Conservation (phyloP, 1,284 basidiomycete genomes). For the Termitomyces sp. region DNA sequence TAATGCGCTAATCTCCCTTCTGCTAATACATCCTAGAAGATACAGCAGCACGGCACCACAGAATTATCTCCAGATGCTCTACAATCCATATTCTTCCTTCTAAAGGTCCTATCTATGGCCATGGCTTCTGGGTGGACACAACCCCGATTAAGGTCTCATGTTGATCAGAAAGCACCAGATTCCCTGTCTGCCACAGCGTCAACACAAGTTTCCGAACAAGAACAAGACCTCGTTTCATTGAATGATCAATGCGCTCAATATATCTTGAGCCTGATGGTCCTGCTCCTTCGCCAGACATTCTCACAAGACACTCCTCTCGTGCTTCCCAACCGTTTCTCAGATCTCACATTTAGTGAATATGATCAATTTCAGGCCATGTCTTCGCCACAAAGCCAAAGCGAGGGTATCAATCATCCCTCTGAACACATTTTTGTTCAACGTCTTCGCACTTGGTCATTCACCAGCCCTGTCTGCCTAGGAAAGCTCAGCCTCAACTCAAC, state of each 20-base stretch:
- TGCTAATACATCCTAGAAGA: neutral
- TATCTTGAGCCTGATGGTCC: slow-evolving; percentile 75
- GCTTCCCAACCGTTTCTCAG: slow-evolving; percentile 58
- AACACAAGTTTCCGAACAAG: slow-evolving; percentile 35
- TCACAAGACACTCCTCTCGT: slow-evolving; percentile 55
- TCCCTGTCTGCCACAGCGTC: slow-evolving; percentile 28
- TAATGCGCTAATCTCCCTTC: neutral
- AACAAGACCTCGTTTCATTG: slow-evolving; percentile 73
- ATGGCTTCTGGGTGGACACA: slow-evolving; percentile 75
- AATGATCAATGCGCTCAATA: slow-evolving; percentile 87
- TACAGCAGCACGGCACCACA: slow-evolving; percentile 47
- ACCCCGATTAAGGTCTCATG: slow-evolving; percentile 37
- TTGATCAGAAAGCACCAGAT: slow-evolving; percentile 23
- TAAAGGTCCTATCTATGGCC: slow-evolving; percentile 77
- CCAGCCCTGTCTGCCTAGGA: slow-evolving; percentile 40
- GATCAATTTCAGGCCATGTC: slow-evolving; percentile 44
- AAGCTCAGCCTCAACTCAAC: slow-evolving; percentile 36
- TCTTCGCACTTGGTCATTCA: slow-evolving; percentile 36
- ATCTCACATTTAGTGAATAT: slow-evolving; percentile 67
- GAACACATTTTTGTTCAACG: slow-evolving; percentile 1
- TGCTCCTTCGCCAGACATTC: slow-evolving; percentile 74
- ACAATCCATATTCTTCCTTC: slow-evolving; percentile 85
- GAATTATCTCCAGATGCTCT: slow-evolving; percentile 67
- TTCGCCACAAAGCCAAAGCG: slow-evolving; percentile 9
- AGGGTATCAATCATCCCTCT: neutral